Evolutionary conservation across 495 filamentous ascomycete genomes (phyloP), one percentile per base, ranked within the genome.

Genomic region (Durotheca rogersii): DNA sequence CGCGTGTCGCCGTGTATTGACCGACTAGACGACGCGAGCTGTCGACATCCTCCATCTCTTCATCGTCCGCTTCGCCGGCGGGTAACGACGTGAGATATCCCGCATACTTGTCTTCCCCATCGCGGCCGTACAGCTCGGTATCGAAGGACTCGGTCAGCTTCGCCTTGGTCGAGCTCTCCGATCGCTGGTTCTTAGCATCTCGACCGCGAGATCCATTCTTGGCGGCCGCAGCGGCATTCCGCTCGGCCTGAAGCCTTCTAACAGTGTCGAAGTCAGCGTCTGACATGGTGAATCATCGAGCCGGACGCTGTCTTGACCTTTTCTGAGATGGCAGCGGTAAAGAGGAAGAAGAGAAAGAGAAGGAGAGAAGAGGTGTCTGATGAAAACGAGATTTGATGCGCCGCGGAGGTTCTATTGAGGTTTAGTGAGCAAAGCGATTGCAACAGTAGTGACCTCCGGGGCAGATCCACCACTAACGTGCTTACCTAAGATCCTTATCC

Each of bases 101-200:
- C 16, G 89, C 84, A 71, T 83, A 99, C 68, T 87, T 95, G 60
- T 95, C 85, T 53, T 67, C 73, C 48, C 81, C 85, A 64, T 87
- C 80, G 58, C 85, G 82, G 42, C 91, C 90, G 79, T 96, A 99
- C 29, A 99, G 81, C 25, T 85, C 83, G 29, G 85, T 96, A 69
- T 99, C 93, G 78, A 95, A 94, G 65, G 80, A 86, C 65, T 97
- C 94, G 67, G 86, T 95, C 59, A 99, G 76, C 70, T 90, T 92
- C 68, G 86, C 89, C 84, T 97, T 97, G 67, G 88, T 92, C 54
- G 89, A 91, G 65, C 75, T 78, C 79, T 94, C 87, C 79, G 83
- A 85, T 71, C 92, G 89, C 75, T 96, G 90, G 76, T 72, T 86
- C 66, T 87, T 82, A 52, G 85, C 78, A 75, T 94, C 89, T 71